A percentile compares a stretch with the other conserved stretches of the same genome.
These are phyloP conservation scores for Leishmania amazonensis DNA, from an alignment of 208 protist species.

Conservation along the genomic window DNA sequence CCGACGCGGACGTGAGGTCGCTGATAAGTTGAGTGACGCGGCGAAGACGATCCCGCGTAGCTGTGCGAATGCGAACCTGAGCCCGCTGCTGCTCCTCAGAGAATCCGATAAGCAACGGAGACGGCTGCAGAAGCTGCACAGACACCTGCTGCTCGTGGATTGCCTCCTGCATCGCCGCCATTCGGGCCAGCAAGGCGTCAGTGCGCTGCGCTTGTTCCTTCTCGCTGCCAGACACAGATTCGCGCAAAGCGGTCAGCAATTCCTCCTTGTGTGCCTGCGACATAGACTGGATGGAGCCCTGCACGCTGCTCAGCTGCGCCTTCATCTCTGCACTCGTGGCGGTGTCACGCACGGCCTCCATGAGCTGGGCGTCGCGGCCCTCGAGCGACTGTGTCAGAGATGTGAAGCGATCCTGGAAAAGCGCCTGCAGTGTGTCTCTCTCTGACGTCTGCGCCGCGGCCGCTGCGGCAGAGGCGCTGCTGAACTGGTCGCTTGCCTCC, in stretches of 20 bases:
- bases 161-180: conserved; percentile 24
- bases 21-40: conserved; percentile 14
- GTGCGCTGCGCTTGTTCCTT: conserved; percentile 13
- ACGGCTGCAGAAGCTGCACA: conserved; percentile 27
- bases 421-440: conserved; percentile 12
- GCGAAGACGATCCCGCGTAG: conserved; percentile 18
- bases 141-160: conserved; percentile 24
- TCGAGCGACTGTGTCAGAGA: conserved; percentile 16
- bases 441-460: conserved; percentile 11
- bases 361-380: conserved; percentile 19
- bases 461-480: background rate
- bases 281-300: conserved; percentile 2
- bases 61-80: conserved; percentile 17
- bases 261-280: conserved; percentile 10
- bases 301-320: conserved; percentile 20
- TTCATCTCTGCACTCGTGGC: conserved; percentile 8
- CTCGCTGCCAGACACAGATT: conserved; percentile 1
- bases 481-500: conserved; percentile 21
- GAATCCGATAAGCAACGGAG: conserved; percentile 10
- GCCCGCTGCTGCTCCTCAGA: conserved; percentile 21
- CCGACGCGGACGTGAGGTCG: background rate
- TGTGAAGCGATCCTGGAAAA: conserved; percentile 12
- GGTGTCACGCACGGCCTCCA: conserved; percentile 20
- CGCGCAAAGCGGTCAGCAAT: conserved; percentile 15
- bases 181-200: conserved; percentile 11